Percentiles rank a stretch among this genome's conserved stretches.
Conservation (phyloP, 2,329 filamentous ascomycete species). For the Chaetoscypha palmicola region DNA sequence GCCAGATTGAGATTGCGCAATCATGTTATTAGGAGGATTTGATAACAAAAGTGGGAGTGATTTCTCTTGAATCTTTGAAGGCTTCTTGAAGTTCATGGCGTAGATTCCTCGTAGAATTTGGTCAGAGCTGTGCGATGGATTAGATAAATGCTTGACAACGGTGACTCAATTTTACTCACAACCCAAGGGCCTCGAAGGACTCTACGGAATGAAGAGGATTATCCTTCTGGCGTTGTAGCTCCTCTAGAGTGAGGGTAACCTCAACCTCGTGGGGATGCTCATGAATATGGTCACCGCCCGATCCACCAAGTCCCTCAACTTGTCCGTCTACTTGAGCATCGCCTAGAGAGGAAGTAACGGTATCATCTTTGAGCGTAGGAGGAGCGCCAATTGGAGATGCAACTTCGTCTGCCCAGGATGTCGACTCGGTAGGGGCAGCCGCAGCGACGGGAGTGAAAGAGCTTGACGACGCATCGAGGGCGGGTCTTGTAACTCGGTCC, state of each 20-base stretch:
- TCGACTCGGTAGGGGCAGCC: conserved; percentile 7
- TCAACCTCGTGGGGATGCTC: conserved; percentile 69
- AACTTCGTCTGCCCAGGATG: conserved; percentile 38
- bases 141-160: neutral
- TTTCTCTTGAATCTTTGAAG: conserved; percentile 95
- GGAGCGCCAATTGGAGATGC: conserved; percentile 21
- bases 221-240: conserved; percentile 77
- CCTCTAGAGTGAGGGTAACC: conserved; percentile 87
- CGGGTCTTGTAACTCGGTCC: conserved; percentile 40
- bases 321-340: conserved; percentile 40
- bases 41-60: conserved; percentile 83
- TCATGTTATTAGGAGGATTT: conserved; percentile 86
- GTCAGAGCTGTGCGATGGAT: conserved; percentile 37
- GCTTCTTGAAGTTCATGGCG: conserved; percentile 82
- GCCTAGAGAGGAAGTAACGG: conserved; percentile 5
- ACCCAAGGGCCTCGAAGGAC: conserved; percentile 75
- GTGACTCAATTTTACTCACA: conserved; percentile 50
- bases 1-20: conserved; percentile 97
- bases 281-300: conserved; percentile 35
- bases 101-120: conserved; percentile 71
- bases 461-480: conserved; percentile 12
- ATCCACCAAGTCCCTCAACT: conserved; percentile 36
- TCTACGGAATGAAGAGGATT: conserved; percentile 82
- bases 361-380: conserved; percentile 7
- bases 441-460: conserved; percentile 14